Base-by-base conservation (phyloP, 345 rosid genomes). In the Citrus medica region DNA sequence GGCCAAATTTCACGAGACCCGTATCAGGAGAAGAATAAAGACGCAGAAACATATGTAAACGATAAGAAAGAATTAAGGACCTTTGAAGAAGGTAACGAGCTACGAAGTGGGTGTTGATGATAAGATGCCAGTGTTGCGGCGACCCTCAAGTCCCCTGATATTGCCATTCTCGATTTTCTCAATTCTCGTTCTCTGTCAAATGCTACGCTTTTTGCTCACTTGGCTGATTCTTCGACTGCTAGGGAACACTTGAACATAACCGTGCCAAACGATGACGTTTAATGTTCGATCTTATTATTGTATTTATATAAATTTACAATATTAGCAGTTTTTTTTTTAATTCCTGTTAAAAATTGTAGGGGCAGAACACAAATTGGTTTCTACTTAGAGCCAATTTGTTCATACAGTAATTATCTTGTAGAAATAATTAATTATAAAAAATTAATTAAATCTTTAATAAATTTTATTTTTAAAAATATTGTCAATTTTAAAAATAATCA, bases 91-190 rank as follows among this genome's bases (percentile, higher is more conserved):
- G 92, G 82, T 21, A 87, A 76, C 5, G 88, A 80, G 78, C 86
- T 78, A 35, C 87, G 89, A 74, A 76, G 77, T 30, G 89, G 89
- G 66, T 75, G 89, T 17, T 79, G 84, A 79, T 55, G 86, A 84
- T 84, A 87, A 58, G 95, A 80, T 22, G 88, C 91, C 67, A 91
- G 75, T 6, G 88, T 84, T 9, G 97, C 91, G 40, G 94, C 88
- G 81, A 92, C 85, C 82, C 87, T 91, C 73, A 94, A 86, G 86
- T 87, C 88, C 79, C 92, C 97, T 38, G 85, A 81, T 46, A 87
- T 86, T 71, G 93, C 87, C 94, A 91, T 90, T 83, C 63, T 53
- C 73, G 78, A 76, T 67, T n/a, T 28, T 65, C 64, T 62, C 74
- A 60, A n/a, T 66, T 64, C 67, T n/a, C 46, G 17, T 68, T 33